Conservation (phyloP, 768 basidiomycete genomes). For the Suillus weaverae region DNA sequence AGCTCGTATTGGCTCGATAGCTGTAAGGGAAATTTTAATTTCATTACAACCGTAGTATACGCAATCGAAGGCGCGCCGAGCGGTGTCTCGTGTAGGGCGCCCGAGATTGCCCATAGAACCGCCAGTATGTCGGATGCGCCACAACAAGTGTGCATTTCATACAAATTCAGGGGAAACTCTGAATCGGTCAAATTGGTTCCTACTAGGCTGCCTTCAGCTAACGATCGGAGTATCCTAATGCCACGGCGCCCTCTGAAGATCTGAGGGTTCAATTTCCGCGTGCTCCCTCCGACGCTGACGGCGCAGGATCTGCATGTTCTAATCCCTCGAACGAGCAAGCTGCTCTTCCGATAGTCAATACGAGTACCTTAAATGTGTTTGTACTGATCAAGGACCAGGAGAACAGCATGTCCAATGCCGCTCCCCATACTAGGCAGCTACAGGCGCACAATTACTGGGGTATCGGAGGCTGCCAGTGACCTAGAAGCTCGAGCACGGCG, state of each 20-base stretch:
- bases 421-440: too few species aligned
- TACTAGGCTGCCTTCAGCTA: too few species aligned
- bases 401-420: not conserved
- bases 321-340: not conserved
- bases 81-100: too few species aligned
- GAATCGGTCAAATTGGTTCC: not conserved
- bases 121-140: not conserved
- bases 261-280: not conserved
- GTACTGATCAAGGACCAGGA: not conserved
- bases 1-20: not conserved
- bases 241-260: not conserved
- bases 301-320: not conserved
- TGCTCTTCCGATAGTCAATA: not conserved
- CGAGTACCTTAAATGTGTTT: not conserved
- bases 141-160: not conserved
- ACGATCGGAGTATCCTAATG: not conserved
- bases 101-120: too few species aligned
- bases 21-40: not conserved
- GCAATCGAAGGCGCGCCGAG: not conserved
- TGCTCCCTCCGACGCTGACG: not conserved
- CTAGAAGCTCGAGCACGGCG: too few species aligned
- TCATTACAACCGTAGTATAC: not conserved
- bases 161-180: not conserved
- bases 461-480: too few species aligned
- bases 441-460: too few species aligned